Evolutionary conservation across 2,329 filamentous ascomycete species (phyloP).

Genomic region (Aureobasidium sp.): DNA sequence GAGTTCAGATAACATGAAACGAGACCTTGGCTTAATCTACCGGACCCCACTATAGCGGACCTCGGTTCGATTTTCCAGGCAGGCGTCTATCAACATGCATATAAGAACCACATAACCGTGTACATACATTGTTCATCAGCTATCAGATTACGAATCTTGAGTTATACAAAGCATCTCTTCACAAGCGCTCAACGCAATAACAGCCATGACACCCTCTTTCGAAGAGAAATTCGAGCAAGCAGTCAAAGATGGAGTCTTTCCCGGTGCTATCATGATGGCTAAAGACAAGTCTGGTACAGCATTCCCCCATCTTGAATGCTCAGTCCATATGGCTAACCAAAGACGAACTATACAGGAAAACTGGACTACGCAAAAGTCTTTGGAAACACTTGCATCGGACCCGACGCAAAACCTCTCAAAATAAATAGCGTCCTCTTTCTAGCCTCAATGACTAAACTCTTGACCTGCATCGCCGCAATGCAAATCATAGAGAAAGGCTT

Average conservation of each 20-base stretch:
- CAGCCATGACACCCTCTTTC: conserved; percentile 24
- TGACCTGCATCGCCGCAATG: conserved; percentile 59
- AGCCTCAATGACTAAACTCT: conserved; percentile 47
- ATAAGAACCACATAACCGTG: no score
- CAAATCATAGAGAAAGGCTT: conserved; percentile 61
- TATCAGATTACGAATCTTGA: no score
- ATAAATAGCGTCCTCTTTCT: conserved; percentile 35
- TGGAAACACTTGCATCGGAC: conserved; percentile 28
- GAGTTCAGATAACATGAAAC: no score
- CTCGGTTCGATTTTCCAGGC: no score
- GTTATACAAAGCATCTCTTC: not conserved
- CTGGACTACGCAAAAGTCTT: conserved; percentile 35
- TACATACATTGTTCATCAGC: no score
- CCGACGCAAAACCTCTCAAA: conserved; percentile 29
- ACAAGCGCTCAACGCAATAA: not conserved
- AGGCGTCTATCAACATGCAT: no score
- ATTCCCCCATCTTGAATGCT: no score
- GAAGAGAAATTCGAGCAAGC: conserved; percentile 32
- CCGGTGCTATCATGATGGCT: conserved; percentile 33
- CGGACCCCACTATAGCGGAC: no score
- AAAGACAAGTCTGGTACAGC: conserved; percentile 31
- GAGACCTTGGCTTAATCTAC: no score
- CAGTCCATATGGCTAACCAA: not conserved
- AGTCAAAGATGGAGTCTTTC: conserved; percentile 34
- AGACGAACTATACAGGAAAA: conserved; percentile 24